A percentile compares a stretch with the other conserved stretches of the same genome.
These are phyloP conservation scores for Boletus speciosus DNA, from an alignment of 768 basidiomycete genomes.

Conservation along the genomic window DNA sequence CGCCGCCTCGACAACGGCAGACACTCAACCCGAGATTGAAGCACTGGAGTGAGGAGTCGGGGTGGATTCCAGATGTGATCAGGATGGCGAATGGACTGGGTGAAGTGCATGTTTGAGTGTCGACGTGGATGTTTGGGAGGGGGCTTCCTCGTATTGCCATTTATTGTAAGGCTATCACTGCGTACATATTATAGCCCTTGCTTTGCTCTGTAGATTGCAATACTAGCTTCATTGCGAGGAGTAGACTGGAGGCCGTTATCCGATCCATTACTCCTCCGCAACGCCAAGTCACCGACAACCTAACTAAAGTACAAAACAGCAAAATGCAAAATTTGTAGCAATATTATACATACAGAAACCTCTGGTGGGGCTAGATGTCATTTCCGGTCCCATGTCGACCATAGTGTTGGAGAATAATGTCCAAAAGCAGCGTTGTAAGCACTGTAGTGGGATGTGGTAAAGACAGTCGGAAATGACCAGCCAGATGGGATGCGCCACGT, in stretches of 20 bases:
- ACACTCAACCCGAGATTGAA: slow-evolving; percentile 30
- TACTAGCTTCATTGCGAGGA: neutral
- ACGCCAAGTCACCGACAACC: neutral
- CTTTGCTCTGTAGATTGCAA: neutral
- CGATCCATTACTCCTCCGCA: neutral
- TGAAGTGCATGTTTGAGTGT: slow-evolving; percentile 15
- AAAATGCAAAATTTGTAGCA: neutral
- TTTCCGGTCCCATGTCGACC: neutral
- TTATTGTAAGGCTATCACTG: slow-evolving; percentile 22
- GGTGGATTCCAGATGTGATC: slow-evolving; percentile 24
- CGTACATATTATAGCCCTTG: slow-evolving; percentile 1
- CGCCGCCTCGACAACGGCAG: slow-evolving; percentile 23
- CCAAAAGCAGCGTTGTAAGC: neutral
- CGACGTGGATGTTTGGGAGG: neutral
- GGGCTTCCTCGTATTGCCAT: neutral
- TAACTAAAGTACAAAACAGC: neutral
- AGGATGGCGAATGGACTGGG: slow-evolving; percentile 13
- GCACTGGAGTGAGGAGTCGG: slow-evolving; percentile 28
- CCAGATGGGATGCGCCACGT: neutral
- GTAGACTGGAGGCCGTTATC: neutral
- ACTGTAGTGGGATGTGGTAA: neutral
- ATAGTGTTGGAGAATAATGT: neutral
- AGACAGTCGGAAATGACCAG: neutral
- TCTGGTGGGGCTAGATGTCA: neutral
- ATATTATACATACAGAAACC: too few species aligned